Conservation (phyloP, 1,284 basidiomycete species). For the Puccinia sorghi region DNA sequence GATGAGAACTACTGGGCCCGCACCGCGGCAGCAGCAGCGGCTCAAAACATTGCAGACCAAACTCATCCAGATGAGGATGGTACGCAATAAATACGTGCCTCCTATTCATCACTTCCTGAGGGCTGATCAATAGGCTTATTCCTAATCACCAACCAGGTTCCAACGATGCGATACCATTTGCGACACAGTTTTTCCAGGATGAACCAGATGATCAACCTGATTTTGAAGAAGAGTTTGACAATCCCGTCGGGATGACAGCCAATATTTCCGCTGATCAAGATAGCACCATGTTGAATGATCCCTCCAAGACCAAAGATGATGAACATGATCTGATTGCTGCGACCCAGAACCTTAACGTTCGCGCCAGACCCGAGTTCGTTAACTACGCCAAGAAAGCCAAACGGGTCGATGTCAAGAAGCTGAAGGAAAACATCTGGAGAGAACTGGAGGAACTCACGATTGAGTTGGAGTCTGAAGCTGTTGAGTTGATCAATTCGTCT, state of each 20-base stretch:
- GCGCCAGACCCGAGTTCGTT: constrained; percentile 82
- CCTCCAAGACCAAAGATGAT: constrained; percentile 63
- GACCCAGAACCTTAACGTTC: constrained; percentile 72
- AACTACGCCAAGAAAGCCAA: constrained; percentile 96
- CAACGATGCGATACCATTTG: constrained; percentile 72
- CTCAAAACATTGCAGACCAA: constrained; percentile 59
- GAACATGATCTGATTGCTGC: constrained; percentile 83
- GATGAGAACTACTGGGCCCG: constrained; percentile 95
- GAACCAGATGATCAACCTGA: constrained; percentile 64
- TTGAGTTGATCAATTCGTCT: constrained; percentile 39
- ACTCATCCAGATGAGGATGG: constrained; percentile 64
- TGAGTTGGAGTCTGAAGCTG: constrained; percentile 56
- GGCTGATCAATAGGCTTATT: neutral
- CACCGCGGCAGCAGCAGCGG: constrained; percentile 76
- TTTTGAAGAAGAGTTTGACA: constrained; percentile 61
- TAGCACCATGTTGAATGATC: constrained; percentile 53
- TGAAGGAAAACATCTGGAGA: constrained; percentile 98
- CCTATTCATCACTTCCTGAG: neutral
- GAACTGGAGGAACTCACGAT: constrained; percentile 74
- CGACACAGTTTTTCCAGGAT: constrained; percentile 89
- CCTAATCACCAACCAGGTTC: constrained; percentile 55
- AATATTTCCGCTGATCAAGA: constrained; percentile 52
- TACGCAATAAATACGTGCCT: neutral
- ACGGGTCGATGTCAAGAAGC: constrained; percentile 89
- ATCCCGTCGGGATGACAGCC: constrained; percentile 49